Evolutionary conservation across 495 filamentous ascomycete genomes (phyloP), one percentile per base, ranked within the genome.

Genomic region (Symbiotaphrina buchneri): DNA sequence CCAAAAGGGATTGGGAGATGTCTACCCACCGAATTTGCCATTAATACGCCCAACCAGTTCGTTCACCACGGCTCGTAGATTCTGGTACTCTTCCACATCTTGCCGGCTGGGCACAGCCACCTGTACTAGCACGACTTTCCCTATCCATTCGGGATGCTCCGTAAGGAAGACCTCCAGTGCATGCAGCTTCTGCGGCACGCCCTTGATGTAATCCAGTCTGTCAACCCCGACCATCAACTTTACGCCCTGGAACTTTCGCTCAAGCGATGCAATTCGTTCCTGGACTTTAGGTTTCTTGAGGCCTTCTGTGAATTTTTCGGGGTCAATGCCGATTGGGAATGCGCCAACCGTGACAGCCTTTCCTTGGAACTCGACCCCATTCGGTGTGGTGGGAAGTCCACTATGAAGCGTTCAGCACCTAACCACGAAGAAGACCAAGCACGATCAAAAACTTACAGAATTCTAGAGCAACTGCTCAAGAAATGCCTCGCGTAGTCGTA

Each of bases 21-120:
- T 11, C 18, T 17, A 19, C 18, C 30, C 40, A 72, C 71, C 85
- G 47, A 94, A 94, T 43, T 66, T 74, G 28, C 85, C 85, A 42
- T 91, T 92, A 40, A 95, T 93, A 37, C 81, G 65, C 3, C 85
- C 84, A 8, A 90, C 81, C 1, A 91, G 59, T 43, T 84, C 82
- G 41, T 85, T 83, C 34, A 93, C 69, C n/a, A 87, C 74, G 10
- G 72, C 74, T 13, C 84, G 69, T 10, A 95, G 58, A 38, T 92
- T 87, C 48, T 93, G 80, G 45, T 95, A 93, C 46, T 93, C 85
- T 47, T 93, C 84, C 27, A 95, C 85, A 45, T 95, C 84, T 36
- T 83, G 74, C 21, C 85, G 65, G 40, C 74, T 83, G 2, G 85
- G 85, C 1, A 95, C 78, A 1, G 85, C 85, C 5, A 95, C 80